Evolutionary conservation across 371 early-diverging fungal genomes (phyloP).

Genomic region (Zancudomyces culisetae): DNA sequence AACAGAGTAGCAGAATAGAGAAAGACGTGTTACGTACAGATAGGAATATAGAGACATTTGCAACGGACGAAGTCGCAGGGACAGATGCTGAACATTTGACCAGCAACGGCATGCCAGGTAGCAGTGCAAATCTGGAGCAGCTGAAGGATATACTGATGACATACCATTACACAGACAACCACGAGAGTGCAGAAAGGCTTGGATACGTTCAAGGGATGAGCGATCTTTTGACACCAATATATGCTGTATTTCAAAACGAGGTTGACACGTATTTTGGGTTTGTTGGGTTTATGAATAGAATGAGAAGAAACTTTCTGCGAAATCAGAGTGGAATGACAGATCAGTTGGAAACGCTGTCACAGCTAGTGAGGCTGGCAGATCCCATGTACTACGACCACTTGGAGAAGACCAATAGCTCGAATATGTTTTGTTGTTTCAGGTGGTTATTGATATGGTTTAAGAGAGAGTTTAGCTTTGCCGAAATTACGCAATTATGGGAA

Average conservation of each 20-base stretch:
- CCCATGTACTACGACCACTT: conserved; percentile 56
- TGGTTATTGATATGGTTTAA: conserved; percentile 93
- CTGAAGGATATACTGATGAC: conserved; percentile 79
- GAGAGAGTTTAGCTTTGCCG: conserved; percentile 76
- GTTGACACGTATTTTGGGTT: conserved; percentile 85
- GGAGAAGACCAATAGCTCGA: conserved; percentile 48
- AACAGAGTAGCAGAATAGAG: conserved; percentile 72
- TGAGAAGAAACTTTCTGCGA: conserved; percentile 35
- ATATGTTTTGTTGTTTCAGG: conserved; percentile 83
- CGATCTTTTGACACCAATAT: conserved; percentile 72
- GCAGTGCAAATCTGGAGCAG: conserved; percentile 52
- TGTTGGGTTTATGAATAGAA: conserved; percentile 65
- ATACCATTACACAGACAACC: conserved; percentile 36
- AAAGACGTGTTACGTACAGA: conserved; percentile 91
- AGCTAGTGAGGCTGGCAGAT: conserved; percentile 62
- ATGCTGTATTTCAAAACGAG: conserved; percentile 72
- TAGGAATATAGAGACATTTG: conserved; percentile 55
- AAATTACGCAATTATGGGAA: conserved; percentile 73
- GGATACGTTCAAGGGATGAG: conserved; percentile 97
- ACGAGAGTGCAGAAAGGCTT: conserved; percentile 35
- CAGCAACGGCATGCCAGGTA: conserved; percentile 28
- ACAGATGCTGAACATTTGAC: conserved; percentile 32
- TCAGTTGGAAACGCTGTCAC: conserved; percentile 52
- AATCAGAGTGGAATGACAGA: conserved; percentile 56
- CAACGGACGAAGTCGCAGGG: conserved; percentile 23